Evolutionary conservation across 257 asterid genomes (phyloP).

Genomic region (Primulina huaijiensis): DNA sequence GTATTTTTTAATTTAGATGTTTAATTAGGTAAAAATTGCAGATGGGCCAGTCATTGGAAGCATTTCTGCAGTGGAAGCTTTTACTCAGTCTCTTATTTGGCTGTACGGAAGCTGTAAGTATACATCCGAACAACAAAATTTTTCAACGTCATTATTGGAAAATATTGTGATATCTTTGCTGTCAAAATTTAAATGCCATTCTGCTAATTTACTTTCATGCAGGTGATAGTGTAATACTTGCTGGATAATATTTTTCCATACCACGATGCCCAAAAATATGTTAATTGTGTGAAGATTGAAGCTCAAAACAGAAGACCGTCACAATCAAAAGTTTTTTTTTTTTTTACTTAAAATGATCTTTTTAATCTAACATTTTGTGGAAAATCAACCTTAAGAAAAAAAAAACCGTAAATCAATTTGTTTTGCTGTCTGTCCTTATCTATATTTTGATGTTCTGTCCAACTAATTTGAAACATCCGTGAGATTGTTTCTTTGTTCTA

Average conservation of each 20-base stretch:
- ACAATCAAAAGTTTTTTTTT: not conserved
- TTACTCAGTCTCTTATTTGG: conserved; percentile 75
- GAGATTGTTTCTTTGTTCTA: conserved; percentile 8
- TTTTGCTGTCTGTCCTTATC: conserved; percentile 1
- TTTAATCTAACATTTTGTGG: conserved; percentile 7
- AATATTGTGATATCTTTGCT: not conserved
- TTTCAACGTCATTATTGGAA: conserved; percentile 10
- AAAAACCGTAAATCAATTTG: not conserved
- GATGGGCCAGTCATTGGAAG: conserved; percentile 99
- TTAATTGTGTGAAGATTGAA: conserved; percentile 6
- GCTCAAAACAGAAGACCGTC: conserved; percentile 12
- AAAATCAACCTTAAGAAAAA: conserved; percentile 11
- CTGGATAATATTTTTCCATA: not conserved
- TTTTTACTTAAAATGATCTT: not conserved
- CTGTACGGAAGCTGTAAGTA: conserved; percentile 87
- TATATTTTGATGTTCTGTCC: not conserved
- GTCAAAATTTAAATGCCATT: conserved; percentile 3
- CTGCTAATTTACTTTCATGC: conserved; percentile 3
- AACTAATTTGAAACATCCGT: not conserved
- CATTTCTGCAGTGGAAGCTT: conserved; percentile 86
- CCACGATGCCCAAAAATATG: conserved; percentile 4
- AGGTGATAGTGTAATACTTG: not conserved
- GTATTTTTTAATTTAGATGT: conserved; percentile 18
- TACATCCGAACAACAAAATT: conserved; percentile 12
- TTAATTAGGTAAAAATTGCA: conserved; percentile 35